Evolutionary conservation across 352 stramenopile species (phyloP).

Genomic region (Globisporangium barbulae): DNA sequence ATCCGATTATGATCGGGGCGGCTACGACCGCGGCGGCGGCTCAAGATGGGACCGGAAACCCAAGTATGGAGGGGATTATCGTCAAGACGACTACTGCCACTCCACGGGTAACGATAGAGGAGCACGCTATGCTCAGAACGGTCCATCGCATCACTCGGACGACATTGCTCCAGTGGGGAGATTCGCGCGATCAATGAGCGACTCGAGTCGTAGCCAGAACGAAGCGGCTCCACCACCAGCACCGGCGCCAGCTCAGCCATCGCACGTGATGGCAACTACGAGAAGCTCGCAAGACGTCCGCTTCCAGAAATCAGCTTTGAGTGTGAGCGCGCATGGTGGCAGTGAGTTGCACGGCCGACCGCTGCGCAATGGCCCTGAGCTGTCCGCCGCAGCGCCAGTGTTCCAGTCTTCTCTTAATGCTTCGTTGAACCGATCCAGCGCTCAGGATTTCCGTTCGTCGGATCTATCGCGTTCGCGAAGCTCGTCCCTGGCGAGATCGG

Average conservation of each 20-base stretch:
- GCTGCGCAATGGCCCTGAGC: neutral
- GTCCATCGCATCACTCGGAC: neutral
- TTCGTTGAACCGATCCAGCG: slow-evolving; percentile 14
- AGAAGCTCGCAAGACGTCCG: slow-evolving; percentile 56
- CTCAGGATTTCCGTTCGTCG: slow-evolving; percentile 19
- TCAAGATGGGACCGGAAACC: slow-evolving; percentile 6
- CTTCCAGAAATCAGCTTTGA: slow-evolving; percentile 24
- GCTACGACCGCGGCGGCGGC: neutral
- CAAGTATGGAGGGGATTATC: slow-evolving; percentile 6
- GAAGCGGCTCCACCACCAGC: neutral
- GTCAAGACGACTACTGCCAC: slow-evolving; percentile 16
- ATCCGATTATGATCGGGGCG: slow-evolving; percentile 19
- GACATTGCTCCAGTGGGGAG: slow-evolving; percentile 3
- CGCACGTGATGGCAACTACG: neutral
- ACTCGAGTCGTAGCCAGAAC: slow-evolving; percentile 4
- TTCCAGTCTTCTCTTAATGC: slow-evolving; percentile 15
- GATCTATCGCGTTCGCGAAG: slow-evolving; percentile 19
- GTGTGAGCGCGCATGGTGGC: slow-evolving; percentile 1
- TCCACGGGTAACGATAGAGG: slow-evolving; percentile 6
- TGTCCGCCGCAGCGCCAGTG: neutral
- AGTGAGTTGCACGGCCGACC: neutral
- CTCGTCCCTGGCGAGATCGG: slow-evolving; percentile 16
- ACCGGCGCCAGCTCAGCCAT: neutral
- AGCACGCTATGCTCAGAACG: neutral
- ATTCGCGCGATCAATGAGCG: slow-evolving; percentile 13